A percentile compares a stretch with the other conserved stretches of the same genome.
These are phyloP conservation scores for Globisporangium parvum DNA, from an alignment of 352 stramenopile genomes.

Conservation along the genomic window DNA sequence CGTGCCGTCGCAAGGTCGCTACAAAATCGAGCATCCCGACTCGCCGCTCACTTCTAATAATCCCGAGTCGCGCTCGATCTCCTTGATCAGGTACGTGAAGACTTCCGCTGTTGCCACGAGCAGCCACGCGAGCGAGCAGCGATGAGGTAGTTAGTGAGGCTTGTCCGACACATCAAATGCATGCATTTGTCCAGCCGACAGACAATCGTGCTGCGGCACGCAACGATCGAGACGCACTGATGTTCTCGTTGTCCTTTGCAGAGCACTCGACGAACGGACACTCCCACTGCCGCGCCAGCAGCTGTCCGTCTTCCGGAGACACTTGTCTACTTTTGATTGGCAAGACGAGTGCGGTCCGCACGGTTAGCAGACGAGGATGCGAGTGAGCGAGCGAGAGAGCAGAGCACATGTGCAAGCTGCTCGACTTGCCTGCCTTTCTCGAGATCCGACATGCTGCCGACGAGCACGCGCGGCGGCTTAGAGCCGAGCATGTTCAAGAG, in stretches of 20 bases:
- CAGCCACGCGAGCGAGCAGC: background rate
- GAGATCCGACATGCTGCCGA: slow-evolving; percentile 94
- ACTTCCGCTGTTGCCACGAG: slow-evolving; percentile 55
- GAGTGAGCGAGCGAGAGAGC: background rate
- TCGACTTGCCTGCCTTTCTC: slow-evolving; percentile 80
- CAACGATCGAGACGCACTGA: slow-evolving; percentile 49
- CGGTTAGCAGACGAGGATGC: background rate
- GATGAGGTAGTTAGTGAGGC: too few species aligned
- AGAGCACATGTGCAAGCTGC: background rate
- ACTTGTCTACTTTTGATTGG: slow-evolving; percentile 52
- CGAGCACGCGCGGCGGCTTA: slow-evolving; percentile 89
- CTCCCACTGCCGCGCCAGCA: slow-evolving; percentile 86
- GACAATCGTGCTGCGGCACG: background rate
- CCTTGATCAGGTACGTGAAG: slow-evolving; percentile 88
- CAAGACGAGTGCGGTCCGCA: background rate
- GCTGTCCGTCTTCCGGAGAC: slow-evolving; percentile 78
- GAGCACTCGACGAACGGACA: slow-evolving; percentile 95
- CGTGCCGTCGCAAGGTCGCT: slow-evolving; percentile 8
- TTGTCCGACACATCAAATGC: too few species aligned
- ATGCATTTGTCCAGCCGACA: background rate
- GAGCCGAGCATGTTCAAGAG: slow-evolving; percentile 93
- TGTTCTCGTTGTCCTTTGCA: slow-evolving; percentile 89
- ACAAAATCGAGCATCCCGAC: slow-evolving; percentile 73
- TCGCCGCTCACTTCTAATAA: slow-evolving; percentile 80
- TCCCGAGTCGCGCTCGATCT: slow-evolving; percentile 86